These are phyloP conservation scores for Corrigiola litoralis DNA, from an alignment of 179 eudicot species.

Conservation along the genomic window DNA sequence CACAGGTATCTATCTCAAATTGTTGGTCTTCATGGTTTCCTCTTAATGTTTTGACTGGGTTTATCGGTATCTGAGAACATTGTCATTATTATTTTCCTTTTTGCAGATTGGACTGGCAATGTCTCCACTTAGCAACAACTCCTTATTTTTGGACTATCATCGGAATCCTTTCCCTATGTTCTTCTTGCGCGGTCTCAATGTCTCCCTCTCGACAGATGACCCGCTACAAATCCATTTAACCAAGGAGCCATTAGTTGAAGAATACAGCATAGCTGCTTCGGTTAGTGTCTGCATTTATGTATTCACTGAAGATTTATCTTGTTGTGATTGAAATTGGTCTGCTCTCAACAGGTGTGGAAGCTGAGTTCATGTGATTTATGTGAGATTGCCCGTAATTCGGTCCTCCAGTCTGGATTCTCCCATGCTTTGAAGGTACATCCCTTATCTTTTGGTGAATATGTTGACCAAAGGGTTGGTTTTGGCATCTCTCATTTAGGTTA, in stretches of 20 bases:
- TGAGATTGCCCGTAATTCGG: conserved; percentile 98
- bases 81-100: conserved; percentile 9
- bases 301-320: conserved; percentile 3
- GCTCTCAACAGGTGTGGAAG: conserved; percentile 87
- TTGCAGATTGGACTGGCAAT: conserved; percentile 94
- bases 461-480: background rate
- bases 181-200: conserved; percentile 94
- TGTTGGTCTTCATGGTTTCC: conserved; percentile 4
- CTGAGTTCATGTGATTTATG: conserved; percentile 91
- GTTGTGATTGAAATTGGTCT: conserved; percentile 9
- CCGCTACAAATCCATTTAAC: conserved; percentile 96
- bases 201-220: conserved; percentile 96
- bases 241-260: conserved; percentile 95
- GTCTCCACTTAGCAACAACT: conserved; percentile 99
- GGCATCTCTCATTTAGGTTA: conserved; percentile 1
- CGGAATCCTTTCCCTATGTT: conserved; percentile 95
- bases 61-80: conserved; percentile 1
- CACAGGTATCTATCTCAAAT: conserved; percentile 56
- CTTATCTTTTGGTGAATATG: background rate
- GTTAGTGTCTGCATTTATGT: conserved; percentile 43
- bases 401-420: conserved; percentile 94
- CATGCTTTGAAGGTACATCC: conserved; percentile 79
- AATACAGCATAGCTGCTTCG: conserved; percentile 98
- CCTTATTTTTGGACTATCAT: conserved; percentile 92
- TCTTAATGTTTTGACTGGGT: conserved; percentile 2